These are phyloP conservation scores for Crithidia brevicula DNA, from an alignment of 208 protist genomes.

Conservation along the genomic window DNA sequence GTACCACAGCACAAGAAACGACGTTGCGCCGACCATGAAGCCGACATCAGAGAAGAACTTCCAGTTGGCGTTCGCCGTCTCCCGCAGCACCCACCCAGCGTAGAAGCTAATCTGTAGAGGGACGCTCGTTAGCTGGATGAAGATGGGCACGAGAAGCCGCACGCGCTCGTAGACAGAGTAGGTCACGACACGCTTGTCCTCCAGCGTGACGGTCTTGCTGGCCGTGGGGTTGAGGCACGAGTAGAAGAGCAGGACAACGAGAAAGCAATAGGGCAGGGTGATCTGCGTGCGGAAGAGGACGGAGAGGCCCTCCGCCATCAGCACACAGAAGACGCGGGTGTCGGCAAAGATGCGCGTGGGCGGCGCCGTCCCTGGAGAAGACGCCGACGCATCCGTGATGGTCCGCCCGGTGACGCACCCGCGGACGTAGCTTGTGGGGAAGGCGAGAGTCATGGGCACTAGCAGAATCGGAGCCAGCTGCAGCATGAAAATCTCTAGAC, in stretches of 20 bases:
- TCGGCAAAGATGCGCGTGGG: constrained; percentile 45
- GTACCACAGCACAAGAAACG: constrained; percentile 60
- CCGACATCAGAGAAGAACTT: constrained; percentile 73
- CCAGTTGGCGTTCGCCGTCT: constrained; percentile 79
- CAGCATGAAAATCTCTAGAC: constrained; percentile 53
- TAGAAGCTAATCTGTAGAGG: constrained; percentile 74
- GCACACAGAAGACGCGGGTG: constrained; percentile 39
- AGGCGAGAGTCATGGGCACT: constrained; percentile 34
- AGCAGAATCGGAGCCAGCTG: constrained; percentile 60
- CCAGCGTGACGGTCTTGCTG: constrained; percentile 28
- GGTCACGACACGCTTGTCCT: constrained; percentile 34
- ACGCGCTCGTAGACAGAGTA: constrained; percentile 44
- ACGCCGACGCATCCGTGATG: too few species aligned
- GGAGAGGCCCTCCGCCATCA: constrained; percentile 56
- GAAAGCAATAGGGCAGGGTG: constrained; percentile 50
- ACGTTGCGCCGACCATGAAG: constrained; percentile 34
- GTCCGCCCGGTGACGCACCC: too few species aligned
- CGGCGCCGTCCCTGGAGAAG: background rate
- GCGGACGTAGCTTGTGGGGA: constrained; percentile 24
- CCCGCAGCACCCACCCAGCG: constrained; percentile 60
- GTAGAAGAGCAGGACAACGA: constrained; percentile 68
- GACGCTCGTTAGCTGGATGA: constrained; percentile 42
- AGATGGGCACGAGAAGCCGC: constrained; percentile 61
- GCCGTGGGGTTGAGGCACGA: constrained; percentile 44
- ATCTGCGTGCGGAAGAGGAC: constrained; percentile 50